Base-by-base conservation (phyloP, 2,329 filamentous ascomycete species). In the Nemania bipapillata region DNA sequence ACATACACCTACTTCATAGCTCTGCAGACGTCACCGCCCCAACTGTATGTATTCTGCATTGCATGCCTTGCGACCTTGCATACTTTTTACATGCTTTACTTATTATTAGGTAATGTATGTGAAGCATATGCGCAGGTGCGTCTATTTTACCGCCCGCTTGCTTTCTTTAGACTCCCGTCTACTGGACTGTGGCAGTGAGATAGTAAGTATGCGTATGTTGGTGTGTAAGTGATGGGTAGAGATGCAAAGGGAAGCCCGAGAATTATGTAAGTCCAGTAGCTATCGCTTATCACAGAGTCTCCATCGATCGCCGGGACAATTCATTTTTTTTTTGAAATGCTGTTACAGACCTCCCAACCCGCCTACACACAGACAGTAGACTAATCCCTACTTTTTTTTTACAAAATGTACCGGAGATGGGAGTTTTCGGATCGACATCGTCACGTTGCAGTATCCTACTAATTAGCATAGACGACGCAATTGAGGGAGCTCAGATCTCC, bases 231-330 rank as follows among this genome's bases (percentile, higher is more conserved):
- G 40, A n/a, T 45, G 15, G 40, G 12, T n/a, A 17, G 55, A 17
- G 5, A 28, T 57, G 66, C 58, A 53, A 45, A 66, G 60, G 63
- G 15, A 17, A 63, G 63, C 28, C 63, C 67, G 67, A 63, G 58
- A 24, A 63, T 56, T 56, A 65, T 50, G 24, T 62, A 53, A 66
- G 64, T 49, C 26, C 35, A 7, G 15, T 24, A 52, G n/a, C 11
- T 47, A 50, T 57, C 53, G 61, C 61, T 28, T 58, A 53, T 58
- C 61, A 28, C 49, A 40, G 47, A 53, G 3, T 53, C 20, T 53
- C 45, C 42, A 54, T 53, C n/a, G 20, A 60, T 17, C 47, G 56
- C 37, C 45, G 11, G n/a, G n/a, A 22, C 28, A 55, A 54, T 30
- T 20, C 15, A 60, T 12, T 59, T 49, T 60, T 65, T 54, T 49